Base-by-base conservation (phyloP, 2,329 filamentous ascomycete species). In the Sporothrix humicola region DNA sequence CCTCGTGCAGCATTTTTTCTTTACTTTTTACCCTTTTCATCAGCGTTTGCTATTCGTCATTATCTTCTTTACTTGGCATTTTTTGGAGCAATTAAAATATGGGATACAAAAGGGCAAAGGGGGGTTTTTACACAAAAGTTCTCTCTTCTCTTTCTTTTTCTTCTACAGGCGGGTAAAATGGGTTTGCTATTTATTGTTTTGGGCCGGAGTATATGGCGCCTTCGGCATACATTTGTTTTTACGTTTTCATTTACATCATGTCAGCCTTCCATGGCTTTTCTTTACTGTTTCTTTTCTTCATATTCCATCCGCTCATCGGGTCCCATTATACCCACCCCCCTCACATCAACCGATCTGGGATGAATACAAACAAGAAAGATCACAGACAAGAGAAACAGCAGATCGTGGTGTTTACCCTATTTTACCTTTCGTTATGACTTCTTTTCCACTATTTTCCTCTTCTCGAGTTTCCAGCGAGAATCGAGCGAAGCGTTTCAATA, bases 61-160 rank as follows among this genome's bases (percentile, higher is more conserved):
- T 52, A 8, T 54, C 37, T n/a, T 42, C 4, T 56, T 44, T 37
- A 31, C 54, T 7, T 56, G 52, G 72, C 72, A 61, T 72, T 59
- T 72, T 46, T 54, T 44, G 72, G 72, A 65, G 72, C 66, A 65
- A 52, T 44, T 17, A 72, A 70, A 70, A 69, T 31, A 73, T 63
- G 72, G 72, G 65, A 54, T 73, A 56, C 56, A 65, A 52, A 59
- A 20, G 31, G n/a, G 6, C 46, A 2, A 20, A 42, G 31, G 48
- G 65, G 44, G 56, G 48, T 23, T 46, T 17, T 54, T 54, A 58
- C 20, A 68, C 4, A 73, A 73, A 73, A 54, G 23, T 52, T 68
- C 31, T 58, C n/a, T 61, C 58, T 13, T 54, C 48, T 37, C 42
- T n/a, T 5, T n/a, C 9, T 63, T 71, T 20, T 37, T 42, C 9